phyloP scores from a whole-genome alignment of 805 yeast species.

The Kodamaea restingae region DNA sequence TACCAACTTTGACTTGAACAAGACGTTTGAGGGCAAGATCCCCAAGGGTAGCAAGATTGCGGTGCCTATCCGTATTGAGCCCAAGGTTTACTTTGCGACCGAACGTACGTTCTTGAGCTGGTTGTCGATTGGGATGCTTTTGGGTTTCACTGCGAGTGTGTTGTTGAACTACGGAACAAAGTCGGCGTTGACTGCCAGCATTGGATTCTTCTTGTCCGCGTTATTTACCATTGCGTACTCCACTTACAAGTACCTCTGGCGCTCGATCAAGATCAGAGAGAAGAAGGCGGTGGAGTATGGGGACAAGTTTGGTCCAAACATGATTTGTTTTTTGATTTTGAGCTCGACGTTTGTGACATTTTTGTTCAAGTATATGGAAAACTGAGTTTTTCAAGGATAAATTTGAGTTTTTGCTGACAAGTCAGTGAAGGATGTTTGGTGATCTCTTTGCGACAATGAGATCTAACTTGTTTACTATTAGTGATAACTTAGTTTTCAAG shows the following conservation, averaged over 20 bases:
- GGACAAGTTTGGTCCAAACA: slow-evolving; percentile 82
- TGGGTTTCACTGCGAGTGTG: slow-evolving; percentile 86
- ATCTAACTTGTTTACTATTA: no score
- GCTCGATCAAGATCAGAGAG: slow-evolving; percentile 77
- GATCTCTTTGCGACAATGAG: no score
- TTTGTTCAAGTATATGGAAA: slow-evolving; percentile 45
- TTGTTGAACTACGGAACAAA: slow-evolving; percentile 79
- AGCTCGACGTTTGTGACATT: slow-evolving; percentile 63
- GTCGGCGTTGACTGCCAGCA: slow-evolving; percentile 72
- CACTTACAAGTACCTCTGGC: slow-evolving; percentile 67
- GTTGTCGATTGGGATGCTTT: slow-evolving; percentile 84
- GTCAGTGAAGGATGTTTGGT: not conserved
- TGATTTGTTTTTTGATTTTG: slow-evolving; percentile 71
- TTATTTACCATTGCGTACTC: slow-evolving; percentile 70
- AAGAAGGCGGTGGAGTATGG: slow-evolving; percentile 82
- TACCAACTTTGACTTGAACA: slow-evolving; percentile 41
- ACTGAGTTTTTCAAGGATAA: not conserved
- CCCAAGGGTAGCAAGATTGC: slow-evolving; percentile 88
- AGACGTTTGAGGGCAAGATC: slow-evolving; percentile 50
- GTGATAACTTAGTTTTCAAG: no score
- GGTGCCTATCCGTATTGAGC: slow-evolving; percentile 95
- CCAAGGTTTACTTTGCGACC: slow-evolving; percentile 97
- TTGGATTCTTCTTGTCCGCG: slow-evolving; percentile 83
- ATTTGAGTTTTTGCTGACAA: not conserved
- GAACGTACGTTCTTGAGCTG: slow-evolving; percentile 93